Base-by-base conservation (phyloP, 192 early-diverging fungal genomes). In the Mortierella hygrophila region DNA sequence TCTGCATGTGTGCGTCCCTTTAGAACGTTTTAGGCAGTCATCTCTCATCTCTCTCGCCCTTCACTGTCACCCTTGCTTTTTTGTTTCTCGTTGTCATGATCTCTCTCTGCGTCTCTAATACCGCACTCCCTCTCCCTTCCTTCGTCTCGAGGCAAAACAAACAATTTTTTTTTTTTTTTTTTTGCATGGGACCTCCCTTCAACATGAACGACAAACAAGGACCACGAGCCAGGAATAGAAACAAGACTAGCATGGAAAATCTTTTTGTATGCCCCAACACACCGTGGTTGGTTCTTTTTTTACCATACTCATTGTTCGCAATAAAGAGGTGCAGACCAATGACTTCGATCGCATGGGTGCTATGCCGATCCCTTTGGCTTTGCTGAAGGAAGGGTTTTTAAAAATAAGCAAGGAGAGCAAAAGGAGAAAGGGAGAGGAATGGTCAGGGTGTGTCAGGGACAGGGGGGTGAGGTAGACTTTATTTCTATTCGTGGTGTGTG, bases 71-170 rank as follows among this genome's bases (percentile, higher is more conserved):
- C 41, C 21, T 26, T 18, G 70, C 6, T 6, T 71, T 26, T 32
- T 68, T 35, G 0, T 6, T 35, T 21, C 35, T 18, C 40, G 16
- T 42, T 16, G 0, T 70, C 70, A n/a, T 42, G 37, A 21, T 70
- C 69, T 78, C 46, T 78, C 20, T 44, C 42, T 23, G 16, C 55
- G 29, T 65, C 46, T 46, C 47, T n/a, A 23, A 2, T 49, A 15
- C 77, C 77, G 13, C 77, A 71, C 65, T 23, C 8, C 32, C 49
- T 79, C 78, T 29, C 69, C 52, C 69, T 71, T 3, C 35, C 20
- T 6, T 23, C 29, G n/a, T 15, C 60, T 57, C 55, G 55, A 65
- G 60, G 8, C 29, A 65, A n/a, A 23, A 23, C 9, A 60, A 15
- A 35, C 9, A 15, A 10, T 55, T 55, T 55, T 55, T 55, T 63